phyloP scores from a whole-genome alignment of 352 stramenopile species.

The Phytopythium litorale region DNA sequence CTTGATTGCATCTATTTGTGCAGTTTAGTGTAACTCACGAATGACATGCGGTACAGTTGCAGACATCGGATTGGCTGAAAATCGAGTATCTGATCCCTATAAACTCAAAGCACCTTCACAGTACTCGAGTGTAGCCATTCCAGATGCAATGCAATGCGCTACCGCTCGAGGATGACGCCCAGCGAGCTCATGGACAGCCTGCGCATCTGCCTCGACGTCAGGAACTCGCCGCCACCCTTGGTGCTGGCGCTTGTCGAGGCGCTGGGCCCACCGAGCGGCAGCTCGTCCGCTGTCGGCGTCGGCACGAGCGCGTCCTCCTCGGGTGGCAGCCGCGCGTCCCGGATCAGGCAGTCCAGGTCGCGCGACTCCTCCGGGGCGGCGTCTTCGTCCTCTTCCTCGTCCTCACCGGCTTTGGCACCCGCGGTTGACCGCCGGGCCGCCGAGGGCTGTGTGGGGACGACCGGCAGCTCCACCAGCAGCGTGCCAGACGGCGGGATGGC shows the following conservation, averaged over 20 bases:
- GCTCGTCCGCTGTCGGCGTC: neutral
- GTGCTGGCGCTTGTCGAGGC: neutral
- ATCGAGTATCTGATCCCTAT: neutral
- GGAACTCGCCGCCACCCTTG: neutral
- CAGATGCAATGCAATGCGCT: neutral
- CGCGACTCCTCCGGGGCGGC: neutral
- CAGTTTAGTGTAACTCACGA: no score
- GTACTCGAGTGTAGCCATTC: neutral
- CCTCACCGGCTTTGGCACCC: slow-evolving; percentile 7
- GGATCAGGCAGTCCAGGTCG: slow-evolving; percentile 27
- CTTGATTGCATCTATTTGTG: no score
- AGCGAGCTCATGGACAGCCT: slow-evolving; percentile 5
- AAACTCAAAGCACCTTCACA: neutral
- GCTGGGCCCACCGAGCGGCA: neutral
- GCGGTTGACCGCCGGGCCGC: neutral
- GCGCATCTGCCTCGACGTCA: slow-evolving; percentile 1
- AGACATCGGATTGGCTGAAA: neutral
- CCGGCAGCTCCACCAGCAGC: slow-evolving; percentile 21
- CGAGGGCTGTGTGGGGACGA: slow-evolving; percentile 15
- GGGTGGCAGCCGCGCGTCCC: slow-evolving; percentile 12
- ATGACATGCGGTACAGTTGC: neutral
- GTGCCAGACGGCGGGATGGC: slow-evolving; percentile 9
- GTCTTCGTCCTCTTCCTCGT: slow-evolving; percentile 3
- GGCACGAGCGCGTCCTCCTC: slow-evolving; percentile 1
- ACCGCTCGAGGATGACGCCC: slow-evolving; percentile 6